Percentiles rank a stretch among this genome's conserved stretches.
Conservation (phyloP, 805 yeast species). For the Kluyveromyces aestuarii region DNA sequence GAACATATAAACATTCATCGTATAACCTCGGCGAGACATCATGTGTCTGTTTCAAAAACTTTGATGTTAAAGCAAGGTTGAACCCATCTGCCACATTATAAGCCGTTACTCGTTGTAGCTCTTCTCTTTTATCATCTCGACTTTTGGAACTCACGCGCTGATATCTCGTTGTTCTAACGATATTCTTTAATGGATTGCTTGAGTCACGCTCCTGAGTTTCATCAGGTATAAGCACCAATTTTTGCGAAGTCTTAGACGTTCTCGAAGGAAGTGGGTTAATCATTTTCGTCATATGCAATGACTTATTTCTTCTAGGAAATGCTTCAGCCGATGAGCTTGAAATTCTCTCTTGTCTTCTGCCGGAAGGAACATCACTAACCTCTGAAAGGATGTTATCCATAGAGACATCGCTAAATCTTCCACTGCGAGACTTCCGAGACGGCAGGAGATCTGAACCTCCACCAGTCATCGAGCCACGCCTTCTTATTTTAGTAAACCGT, state of each 20-base stretch:
- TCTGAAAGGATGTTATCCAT: conserved; percentile 71
- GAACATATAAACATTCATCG: conserved; percentile 89
- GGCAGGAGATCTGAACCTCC: conserved; percentile 8
- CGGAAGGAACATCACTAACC: conserved; percentile 84
- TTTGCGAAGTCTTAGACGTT: conserved; percentile 79
- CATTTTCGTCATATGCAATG: conserved; percentile 13
- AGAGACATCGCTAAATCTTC: conserved; percentile 66
- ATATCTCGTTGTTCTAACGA: conserved; percentile 2
- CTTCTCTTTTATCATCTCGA: conserved; percentile 40
- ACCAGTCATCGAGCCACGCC: conserved; percentile 1
- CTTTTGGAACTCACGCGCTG: conserved; percentile 23
- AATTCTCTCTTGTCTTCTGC: conserved; percentile 36
- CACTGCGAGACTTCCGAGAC: conserved; percentile 3
- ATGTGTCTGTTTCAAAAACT: conserved; percentile 60
- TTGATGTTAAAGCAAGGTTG: conserved; percentile 50
- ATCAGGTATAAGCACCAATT: conserved; percentile 75
- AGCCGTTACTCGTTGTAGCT: conserved; percentile 81
- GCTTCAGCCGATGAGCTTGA: conserved; percentile 29
- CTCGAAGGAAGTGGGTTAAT: conserved; percentile 39
- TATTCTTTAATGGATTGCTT: neutral
- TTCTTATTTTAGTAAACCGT: neutral
- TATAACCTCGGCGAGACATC: conserved; percentile 79
- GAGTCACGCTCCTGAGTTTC: conserved; percentile 18
- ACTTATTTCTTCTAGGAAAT: conserved; percentile 8
- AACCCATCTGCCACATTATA: conserved; percentile 83